Conservation (phyloP, 495 filamentous ascomycete species). For the Daldinia bambusicola region DNA sequence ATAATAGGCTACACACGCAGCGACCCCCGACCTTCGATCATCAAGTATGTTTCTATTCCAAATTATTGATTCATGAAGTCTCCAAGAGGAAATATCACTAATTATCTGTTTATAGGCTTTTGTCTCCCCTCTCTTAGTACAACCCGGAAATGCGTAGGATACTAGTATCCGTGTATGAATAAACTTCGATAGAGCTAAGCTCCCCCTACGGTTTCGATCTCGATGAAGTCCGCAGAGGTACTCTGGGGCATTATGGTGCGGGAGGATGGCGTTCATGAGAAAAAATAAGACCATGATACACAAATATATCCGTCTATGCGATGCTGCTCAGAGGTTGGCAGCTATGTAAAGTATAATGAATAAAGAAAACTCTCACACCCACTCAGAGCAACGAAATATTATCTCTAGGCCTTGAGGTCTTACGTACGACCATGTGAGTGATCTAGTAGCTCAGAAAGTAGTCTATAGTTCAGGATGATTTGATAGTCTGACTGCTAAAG, state of each 20-base stretch:
- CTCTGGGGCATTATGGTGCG: constrained; percentile 6
- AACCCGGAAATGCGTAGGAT: neutral
- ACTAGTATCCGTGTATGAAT: constrained; percentile 6
- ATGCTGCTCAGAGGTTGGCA: constrained; percentile 7
- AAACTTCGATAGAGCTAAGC: neutral
- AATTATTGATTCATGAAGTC: constrained; percentile 3
- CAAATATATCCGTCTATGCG: neutral
- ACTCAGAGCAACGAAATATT: constrained; percentile 6
- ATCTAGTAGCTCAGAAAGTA: neutral
- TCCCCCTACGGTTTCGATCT: neutral
- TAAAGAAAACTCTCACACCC: constrained; percentile 27
- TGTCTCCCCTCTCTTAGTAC: constrained; percentile 74
- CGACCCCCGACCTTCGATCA: constrained; percentile 89
- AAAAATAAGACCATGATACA: neutral
- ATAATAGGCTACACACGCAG: constrained; percentile 88
- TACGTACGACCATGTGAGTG: neutral
- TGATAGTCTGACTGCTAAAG: too few relatives aligned
- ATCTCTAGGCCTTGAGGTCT: neutral
- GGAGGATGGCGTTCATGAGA: constrained; percentile 15
- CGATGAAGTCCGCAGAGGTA: constrained; percentile 2
- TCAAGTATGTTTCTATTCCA: constrained; percentile 70
- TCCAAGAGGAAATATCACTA: constrained; percentile 4
- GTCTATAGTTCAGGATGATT: too few relatives aligned
- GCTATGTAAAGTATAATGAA: constrained; percentile 35
- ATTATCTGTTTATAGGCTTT: constrained; percentile 61